Conservation (phyloP, 768 basidiomycete species). For the Calocera viscosa region DNA sequence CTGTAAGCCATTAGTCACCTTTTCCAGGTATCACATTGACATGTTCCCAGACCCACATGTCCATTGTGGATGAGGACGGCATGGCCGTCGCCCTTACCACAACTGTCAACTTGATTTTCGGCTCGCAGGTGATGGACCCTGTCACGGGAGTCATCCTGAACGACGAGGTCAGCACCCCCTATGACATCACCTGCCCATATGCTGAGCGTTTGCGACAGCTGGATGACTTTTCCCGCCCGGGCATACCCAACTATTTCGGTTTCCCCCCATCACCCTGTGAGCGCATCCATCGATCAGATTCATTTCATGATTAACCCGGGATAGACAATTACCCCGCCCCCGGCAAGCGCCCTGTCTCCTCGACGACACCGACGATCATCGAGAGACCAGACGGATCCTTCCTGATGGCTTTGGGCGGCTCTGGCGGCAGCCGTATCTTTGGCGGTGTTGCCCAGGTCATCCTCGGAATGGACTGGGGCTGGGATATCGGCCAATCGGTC, state of each 20-base stretch:
- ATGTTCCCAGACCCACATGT: conserved; percentile 59
- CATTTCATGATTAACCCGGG: not conserved
- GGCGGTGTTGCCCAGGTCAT: conserved; percentile 65
- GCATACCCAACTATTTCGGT: conserved; percentile 70
- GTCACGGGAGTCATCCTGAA: conserved; percentile 83
- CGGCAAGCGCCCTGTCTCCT: conserved; percentile 82
- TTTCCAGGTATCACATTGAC: conserved; percentile 10
- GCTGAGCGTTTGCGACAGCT: conserved; percentile 33
- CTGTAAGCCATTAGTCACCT: conserved; percentile 36
- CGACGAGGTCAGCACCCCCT: conserved; percentile 45
- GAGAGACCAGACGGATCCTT: conserved; percentile 64
- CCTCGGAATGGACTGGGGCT: conserved; percentile 64
- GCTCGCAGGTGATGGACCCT: conserved; percentile 74
- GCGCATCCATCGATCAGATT: conserved; percentile 22
- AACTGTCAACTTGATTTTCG: conserved; percentile 83
- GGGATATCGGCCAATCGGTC: conserved; percentile 68
- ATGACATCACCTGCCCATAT: not conserved
- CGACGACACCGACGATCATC: conserved; percentile 66
- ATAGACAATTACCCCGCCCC: conserved; percentile 80
- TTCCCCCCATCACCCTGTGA: conserved; percentile 69
- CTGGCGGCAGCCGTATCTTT: conserved; percentile 82
- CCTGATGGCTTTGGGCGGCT: conserved; percentile 63
- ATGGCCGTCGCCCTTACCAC: conserved; percentile 78
- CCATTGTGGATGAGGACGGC: conserved; percentile 67
- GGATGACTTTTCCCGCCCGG: conserved; percentile 89